Percentiles rank a stretch among this genome's conserved stretches.
Conservation (phyloP, 306 rosid genomes). For the Glycine tomentella region DNA sequence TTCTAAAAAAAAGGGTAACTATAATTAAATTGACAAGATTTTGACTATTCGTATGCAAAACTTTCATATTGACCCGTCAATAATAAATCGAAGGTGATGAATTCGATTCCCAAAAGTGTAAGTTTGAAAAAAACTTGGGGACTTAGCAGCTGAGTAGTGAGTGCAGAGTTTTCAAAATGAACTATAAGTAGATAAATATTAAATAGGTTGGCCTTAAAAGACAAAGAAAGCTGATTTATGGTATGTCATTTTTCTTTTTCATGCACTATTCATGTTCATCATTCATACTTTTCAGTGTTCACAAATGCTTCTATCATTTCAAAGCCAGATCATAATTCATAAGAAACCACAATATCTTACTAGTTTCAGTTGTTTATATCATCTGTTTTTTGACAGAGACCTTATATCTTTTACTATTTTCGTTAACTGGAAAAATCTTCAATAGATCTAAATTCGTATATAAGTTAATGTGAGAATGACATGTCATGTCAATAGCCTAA, state of each 20-base stretch:
- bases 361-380: too few species aligned
- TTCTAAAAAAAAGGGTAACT: neutral
- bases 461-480: too few species aligned
- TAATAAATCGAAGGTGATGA: neutral
- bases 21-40: neutral
- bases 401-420: too few species aligned
- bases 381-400: too few species aligned
- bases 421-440: too few species aligned
- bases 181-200: neutral
- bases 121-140: neutral
- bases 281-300: neutral
- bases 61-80: neutral
- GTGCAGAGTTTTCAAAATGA: conserved; percentile 4
- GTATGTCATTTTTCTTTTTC: neutral
- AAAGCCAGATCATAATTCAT: neutral
- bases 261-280: neutral
- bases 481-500: too few species aligned
- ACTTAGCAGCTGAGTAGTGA: neutral
- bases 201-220: neutral
- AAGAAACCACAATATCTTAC: neutral
- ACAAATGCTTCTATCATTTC: neutral
- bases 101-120: neutral
- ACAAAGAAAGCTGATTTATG: neutral
- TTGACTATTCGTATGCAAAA: neutral
- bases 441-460: too few species aligned